Evolutionary conservation across 179 eudicot genomes (phyloP).

Genomic region (Vitellaria paradoxa): DNA sequence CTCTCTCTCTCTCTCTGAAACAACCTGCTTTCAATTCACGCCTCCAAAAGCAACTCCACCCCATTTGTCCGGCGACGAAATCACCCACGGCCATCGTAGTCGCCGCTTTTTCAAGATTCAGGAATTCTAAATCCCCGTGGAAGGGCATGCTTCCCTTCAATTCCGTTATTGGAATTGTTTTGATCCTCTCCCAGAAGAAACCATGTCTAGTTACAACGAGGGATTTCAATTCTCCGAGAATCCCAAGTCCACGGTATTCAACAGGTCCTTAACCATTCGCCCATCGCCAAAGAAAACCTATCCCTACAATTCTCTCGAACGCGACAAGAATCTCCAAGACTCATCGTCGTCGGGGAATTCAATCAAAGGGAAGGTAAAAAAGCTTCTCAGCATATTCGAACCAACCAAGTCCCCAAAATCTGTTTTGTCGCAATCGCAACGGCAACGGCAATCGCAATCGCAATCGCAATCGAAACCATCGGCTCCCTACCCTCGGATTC

Average conservation of each 20-base stretch:
- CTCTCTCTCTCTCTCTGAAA: background rate
- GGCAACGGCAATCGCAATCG: background rate
- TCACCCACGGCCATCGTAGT: background rate
- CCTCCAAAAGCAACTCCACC: constrained; percentile 9
- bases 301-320: constrained; percentile 23
- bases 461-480: constrained; percentile 24
- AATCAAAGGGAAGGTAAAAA: constrained; percentile 63
- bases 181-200: background rate
- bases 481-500: constrained; percentile 51
- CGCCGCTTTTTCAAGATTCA: background rate
- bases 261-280: constrained; percentile 53
- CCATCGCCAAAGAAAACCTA: constrained; percentile 33
- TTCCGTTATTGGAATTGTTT: too few relatives aligned
- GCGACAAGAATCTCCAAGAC: constrained; percentile 45
- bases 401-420: constrained; percentile 22
- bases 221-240: constrained; percentile 1
- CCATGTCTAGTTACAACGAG: constrained; percentile 9
- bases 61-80: background rate
- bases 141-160: too few relatives aligned
- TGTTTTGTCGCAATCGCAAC: background rate
- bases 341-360: constrained; percentile 45
- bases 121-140: too few relatives aligned
- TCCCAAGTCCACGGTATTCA: constrained; percentile 23
- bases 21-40: background rate
- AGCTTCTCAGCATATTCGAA: constrained; percentile 49